Percentiles rank a stretch among this genome's conserved stretches.
Evolutionary conservation across 2,329 filamentous ascomycete genomes (phyloP).

Genomic region (Botrytis fragariae): DNA sequence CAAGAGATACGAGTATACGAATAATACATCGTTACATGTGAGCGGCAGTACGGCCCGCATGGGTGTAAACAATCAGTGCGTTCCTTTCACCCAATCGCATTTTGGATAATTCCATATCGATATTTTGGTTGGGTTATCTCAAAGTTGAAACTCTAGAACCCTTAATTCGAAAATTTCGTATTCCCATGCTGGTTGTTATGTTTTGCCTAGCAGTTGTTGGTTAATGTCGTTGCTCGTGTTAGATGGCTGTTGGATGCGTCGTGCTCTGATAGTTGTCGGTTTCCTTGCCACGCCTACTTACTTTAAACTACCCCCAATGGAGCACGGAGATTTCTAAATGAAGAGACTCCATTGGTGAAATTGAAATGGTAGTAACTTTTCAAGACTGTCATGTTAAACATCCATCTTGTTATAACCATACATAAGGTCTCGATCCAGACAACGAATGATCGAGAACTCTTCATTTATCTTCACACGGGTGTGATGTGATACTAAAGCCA

Average conservation of each 20-base stretch:
- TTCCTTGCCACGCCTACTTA: conserved; percentile 14
- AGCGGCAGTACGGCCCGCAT: conserved; percentile 10
- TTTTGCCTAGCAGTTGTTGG: not conserved
- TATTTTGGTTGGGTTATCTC: not conserved
- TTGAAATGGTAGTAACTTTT: not conserved
- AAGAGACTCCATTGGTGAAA: conserved; percentile 10
- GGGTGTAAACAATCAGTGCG: not conserved
- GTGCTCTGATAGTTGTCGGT: not conserved
- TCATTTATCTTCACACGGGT: conserved; percentile 13
- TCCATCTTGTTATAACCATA: conserved; percentile 6
- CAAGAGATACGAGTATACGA: not conserved
- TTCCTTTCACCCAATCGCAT: not conserved
- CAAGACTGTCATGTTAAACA: not conserved
- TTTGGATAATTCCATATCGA: not conserved
- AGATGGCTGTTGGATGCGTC: not conserved
- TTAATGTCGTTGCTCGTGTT: not conserved
- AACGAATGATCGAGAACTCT: conserved; percentile 4
- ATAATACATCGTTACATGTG: not conserved
- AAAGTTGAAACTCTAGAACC: not conserved
- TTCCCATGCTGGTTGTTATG: not conserved
- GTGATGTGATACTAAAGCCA: conserved; percentile 18
- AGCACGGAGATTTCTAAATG: conserved; percentile 3
- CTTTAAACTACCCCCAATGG: conserved; percentile 3
- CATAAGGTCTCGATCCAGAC: not conserved
- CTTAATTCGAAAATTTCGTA: not conserved